A percentile compares a stretch with the other conserved stretches of the same genome.
phyloP scores from a whole-genome alignment of 2,329 filamentous ascomycete species.

The Mycosphaerella sp. region DNA sequence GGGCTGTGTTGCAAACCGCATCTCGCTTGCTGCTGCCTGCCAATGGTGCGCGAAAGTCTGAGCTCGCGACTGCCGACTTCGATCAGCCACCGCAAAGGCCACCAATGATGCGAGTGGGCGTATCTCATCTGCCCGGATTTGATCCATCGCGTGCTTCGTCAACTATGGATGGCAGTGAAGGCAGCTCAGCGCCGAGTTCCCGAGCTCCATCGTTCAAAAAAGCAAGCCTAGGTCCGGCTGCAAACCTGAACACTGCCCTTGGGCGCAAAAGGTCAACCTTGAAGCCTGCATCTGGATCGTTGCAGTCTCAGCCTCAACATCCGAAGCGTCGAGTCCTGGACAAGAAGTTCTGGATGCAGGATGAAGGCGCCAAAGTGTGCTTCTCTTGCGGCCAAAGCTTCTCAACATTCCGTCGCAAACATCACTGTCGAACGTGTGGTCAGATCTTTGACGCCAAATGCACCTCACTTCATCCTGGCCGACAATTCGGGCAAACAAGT shows the following conservation, averaged over 20 bases:
- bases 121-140: conserved; percentile 45
- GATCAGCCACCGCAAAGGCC: conserved; percentile 25
- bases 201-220: conserved; percentile 12
- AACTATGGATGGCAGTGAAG: conserved; percentile 37
- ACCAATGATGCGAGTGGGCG: conserved; percentile 39
- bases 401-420: conserved; percentile 88
- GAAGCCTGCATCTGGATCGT: conserved; percentile 32
- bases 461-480: conserved; percentile 81
- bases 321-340: conserved; percentile 83
- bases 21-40: conserved; percentile 3
- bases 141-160: conserved; percentile 43
- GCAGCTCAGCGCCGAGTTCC: conserved; percentile 25
- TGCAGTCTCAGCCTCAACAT: conserved; percentile 37
- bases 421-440: conserved; percentile 93
- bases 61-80: conserved; percentile 16
- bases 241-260: conserved; percentile 28
- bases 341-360: conserved; percentile 93
- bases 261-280: conserved; percentile 24
- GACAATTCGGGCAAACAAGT: conserved; percentile 78
- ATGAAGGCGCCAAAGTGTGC: conserved; percentile 96
- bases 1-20: background rate
- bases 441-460: conserved; percentile 98
- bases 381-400: conserved; percentile 88
- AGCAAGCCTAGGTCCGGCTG: conserved; percentile 21
- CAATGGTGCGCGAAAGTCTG: background rate